Percentiles rank a stretch among this genome's conserved stretches.
These are phyloP conservation scores for Rhodotorula sp. DNA, from an alignment of 1,284 basidiomycete species.

Conservation along the genomic window DNA sequence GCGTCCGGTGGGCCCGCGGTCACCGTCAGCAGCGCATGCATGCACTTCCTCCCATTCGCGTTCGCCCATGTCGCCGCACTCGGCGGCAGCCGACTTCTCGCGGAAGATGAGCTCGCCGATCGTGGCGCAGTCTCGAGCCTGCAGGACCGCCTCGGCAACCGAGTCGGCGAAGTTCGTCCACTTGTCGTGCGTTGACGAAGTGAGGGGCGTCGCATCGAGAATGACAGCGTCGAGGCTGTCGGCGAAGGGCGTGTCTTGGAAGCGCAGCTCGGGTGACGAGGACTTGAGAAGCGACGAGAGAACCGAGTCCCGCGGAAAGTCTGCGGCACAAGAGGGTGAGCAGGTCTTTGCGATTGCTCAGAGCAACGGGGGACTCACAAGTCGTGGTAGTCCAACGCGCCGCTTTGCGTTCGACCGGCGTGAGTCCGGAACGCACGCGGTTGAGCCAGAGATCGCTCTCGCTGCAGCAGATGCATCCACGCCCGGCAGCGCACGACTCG, in stretches of 20 bases:
- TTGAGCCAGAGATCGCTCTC: constrained; percentile 16
- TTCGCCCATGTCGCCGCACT: constrained; percentile 13
- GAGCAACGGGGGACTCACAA: constrained; percentile 10
- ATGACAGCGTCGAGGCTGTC: constrained; percentile 32
- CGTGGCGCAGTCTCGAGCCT: background rate
- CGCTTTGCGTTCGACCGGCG: constrained; percentile 34
- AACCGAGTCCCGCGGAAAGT: constrained; percentile 28
- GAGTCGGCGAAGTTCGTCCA: constrained; percentile 22
- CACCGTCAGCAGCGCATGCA: background rate
- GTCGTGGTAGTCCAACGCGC: constrained; percentile 34
- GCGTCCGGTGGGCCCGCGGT: background rate
- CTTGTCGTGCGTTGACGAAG: constrained; percentile 21
- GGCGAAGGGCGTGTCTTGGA: constrained; percentile 20
- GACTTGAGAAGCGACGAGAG: constrained; percentile 24
- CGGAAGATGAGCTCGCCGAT: constrained; percentile 13
- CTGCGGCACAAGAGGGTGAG: background rate
- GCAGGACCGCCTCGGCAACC: constrained; percentile 18
- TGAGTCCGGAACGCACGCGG: constrained; percentile 31
- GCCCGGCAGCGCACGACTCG: background rate
- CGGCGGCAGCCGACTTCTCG: constrained; percentile 10
- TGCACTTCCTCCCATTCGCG: constrained; percentile 1
- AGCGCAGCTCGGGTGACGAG: constrained; percentile 34
- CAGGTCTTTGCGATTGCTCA: no score
- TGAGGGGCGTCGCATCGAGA: constrained; percentile 25
- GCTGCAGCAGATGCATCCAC: constrained; percentile 15